Base-by-base conservation (phyloP, 257 asterid genomes). In the Scutellaria minor region DNA sequence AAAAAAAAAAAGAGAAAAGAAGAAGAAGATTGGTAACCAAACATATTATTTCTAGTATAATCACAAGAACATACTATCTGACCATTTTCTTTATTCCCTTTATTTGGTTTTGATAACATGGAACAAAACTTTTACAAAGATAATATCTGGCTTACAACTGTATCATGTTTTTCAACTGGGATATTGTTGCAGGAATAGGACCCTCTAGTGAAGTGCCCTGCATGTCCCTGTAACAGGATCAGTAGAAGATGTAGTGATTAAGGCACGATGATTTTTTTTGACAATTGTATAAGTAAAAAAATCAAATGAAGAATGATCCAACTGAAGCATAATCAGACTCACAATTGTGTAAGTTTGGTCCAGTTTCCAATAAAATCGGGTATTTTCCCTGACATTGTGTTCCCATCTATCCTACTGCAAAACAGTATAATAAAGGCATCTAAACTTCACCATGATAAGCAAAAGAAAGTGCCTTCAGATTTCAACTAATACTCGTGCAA, bases 391-490 rank as follows among this genome's bases (percentile, higher is more conserved):
- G 92, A 68, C 51, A 91, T 20, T 11, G 22, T 39, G 86, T 51
- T 89, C 79, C 95, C 96, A 42, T 88, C 97, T 66, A 94, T 85
- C 86, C 96, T 79, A 82, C 98, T 94, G 96, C 89, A 91, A 31
- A 35, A 82, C 62, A 78, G 72, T 57, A 62, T 7, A 12, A 70
- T 57, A 71, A 46, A 18, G 18, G 18, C 18, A 18, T 18, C 18
- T 18, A 18, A 18, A 18, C 18, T 18, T 18, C 18, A 18, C 18
- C 18, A 18, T 18, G 18, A 18, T 0, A 18, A 18, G 18, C 18
- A 18, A 31, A 31, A 31, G 37, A 1, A 31, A 31, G 37, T 31
- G 37, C 37, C 37, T 31, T 31, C 37, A 31, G 37, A 31, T 31
- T 31, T 31, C 37, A 31, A 31, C 37, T 31, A 2, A 31, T 31